A percentile compares a stretch with the other conserved stretches of the same genome.
These are phyloP conservation scores for Rubus parviflorus DNA, from an alignment of 306 rosid genomes.

Conservation along the genomic window DNA sequence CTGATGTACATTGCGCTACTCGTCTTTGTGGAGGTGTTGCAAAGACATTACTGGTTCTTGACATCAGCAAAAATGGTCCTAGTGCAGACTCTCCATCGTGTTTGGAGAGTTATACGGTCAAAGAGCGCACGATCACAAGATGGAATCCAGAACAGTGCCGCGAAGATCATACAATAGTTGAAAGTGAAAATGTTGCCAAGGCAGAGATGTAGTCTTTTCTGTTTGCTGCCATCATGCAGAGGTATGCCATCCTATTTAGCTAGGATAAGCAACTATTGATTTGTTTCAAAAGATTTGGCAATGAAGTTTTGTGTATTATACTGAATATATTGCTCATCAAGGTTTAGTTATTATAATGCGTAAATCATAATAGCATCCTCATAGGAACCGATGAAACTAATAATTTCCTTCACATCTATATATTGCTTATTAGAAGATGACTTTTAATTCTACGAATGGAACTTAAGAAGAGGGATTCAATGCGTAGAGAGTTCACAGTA, in stretches of 20 bases:
- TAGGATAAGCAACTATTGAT: not conserved
- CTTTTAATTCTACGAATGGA: not conserved
- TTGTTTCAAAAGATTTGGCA: not conserved
- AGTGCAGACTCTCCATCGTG: not conserved
- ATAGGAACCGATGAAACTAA: not conserved
- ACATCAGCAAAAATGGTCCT: not conserved
- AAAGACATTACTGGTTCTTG: not conserved
- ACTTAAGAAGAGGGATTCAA: not conserved
- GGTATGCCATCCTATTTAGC: not conserved
- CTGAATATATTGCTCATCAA: not conserved
- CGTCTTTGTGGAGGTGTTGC: conserved; percentile 14
- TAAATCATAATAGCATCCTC: not conserved
- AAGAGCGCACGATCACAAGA: conserved; percentile 4
- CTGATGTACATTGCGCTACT: conserved; percentile 4
- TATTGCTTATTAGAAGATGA: not conserved
- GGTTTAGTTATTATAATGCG: not conserved
- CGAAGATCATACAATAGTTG: not conserved
- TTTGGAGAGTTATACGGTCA: not conserved
- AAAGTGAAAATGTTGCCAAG: not conserved
- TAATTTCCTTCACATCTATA: not conserved
- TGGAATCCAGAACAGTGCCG: conserved; percentile 7
- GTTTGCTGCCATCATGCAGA: not conserved
- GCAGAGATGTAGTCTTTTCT: not conserved
- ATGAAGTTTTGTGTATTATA: not conserved
- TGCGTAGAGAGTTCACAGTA: not conserved